phyloP scores from a whole-genome alignment of 2,329 filamentous ascomycete species.

The Penicillium sp. region DNA sequence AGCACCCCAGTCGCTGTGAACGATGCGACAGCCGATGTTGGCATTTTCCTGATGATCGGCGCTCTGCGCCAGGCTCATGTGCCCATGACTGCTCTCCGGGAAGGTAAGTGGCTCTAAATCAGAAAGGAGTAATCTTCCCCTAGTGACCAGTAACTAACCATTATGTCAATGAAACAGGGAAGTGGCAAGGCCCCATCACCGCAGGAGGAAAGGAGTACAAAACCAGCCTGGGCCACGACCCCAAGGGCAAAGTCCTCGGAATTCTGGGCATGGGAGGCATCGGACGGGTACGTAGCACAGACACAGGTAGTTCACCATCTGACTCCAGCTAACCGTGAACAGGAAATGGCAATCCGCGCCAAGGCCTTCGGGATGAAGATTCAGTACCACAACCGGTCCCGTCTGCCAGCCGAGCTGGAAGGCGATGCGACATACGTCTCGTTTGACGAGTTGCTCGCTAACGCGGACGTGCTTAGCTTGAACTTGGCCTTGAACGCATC shows the following conservation, averaged over 20 bases:
- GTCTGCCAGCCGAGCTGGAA: conserved; percentile 36
- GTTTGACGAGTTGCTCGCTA: conserved; percentile 41
- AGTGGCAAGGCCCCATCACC: conserved; percentile 34
- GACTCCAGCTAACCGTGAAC: background rate
- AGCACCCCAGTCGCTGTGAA: conserved; percentile 42
- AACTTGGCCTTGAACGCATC: conserved; percentile 40
- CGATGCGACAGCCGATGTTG: conserved; percentile 41
- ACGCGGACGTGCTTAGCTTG: conserved; percentile 40
- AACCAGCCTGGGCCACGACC: conserved; percentile 38
- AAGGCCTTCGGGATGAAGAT: conserved; percentile 42
- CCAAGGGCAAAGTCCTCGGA: conserved; percentile 39
- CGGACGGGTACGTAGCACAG: conserved; percentile 31
- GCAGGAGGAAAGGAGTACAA: conserved; percentile 2
- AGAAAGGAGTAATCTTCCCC: background rate
- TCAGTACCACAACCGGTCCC: conserved; percentile 41
- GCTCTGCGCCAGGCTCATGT: conserved; percentile 39
- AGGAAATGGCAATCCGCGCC: conserved; percentile 41
- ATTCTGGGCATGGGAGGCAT: conserved; percentile 45
- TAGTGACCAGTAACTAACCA: background rate
- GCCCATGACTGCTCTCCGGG: conserved; percentile 35
- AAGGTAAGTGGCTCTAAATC: conserved; percentile 23
- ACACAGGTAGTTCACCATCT: background rate
- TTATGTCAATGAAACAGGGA: conserved; percentile 18
- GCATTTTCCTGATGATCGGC: conserved; percentile 43
- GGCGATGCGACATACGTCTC: conserved; percentile 38